Conservation (phyloP, 2,329 filamentous ascomycete species). For the Monosporascus sp. region DNA sequence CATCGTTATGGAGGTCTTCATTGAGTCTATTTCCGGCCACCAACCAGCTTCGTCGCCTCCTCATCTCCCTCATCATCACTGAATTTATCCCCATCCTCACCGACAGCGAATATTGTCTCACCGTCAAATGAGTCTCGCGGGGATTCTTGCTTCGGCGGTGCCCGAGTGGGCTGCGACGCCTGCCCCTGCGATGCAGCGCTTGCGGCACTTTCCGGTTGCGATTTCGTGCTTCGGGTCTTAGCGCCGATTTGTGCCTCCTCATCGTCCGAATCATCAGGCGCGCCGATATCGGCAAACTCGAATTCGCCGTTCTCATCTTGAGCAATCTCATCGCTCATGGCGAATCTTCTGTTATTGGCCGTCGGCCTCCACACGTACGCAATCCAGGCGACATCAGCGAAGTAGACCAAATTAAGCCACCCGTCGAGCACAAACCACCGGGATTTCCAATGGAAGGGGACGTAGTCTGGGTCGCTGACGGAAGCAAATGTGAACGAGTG, state of each 20-base stretch:
- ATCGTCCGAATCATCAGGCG: slow-evolving; percentile 59
- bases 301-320: slow-evolving; percentile 96
- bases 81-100: slow-evolving; percentile 78
- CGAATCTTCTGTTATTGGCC: slow-evolving; percentile 92
- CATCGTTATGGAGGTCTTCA: too few relatives aligned
- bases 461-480: slow-evolving; percentile 77
- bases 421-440: slow-evolving; percentile 97
- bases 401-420: slow-evolving; percentile 94
- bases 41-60: slow-evolving; percentile 56
- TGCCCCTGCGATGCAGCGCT: slow-evolving; percentile 12
- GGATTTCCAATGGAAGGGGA: slow-evolving; percentile 95
- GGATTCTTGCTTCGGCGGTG: slow-evolving; percentile 42
- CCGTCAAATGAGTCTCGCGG: slow-evolving; percentile 60
- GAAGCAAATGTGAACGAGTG: slow-evolving; percentile 95
- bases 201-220: slow-evolving; percentile 12
- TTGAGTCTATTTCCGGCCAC: slow-evolving; percentile 35
- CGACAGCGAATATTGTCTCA: slow-evolving; percentile 94
- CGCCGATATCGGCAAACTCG: slow-evolving; percentile 88
- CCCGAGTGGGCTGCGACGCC: slow-evolving; percentile 14
- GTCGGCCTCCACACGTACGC: slow-evolving; percentile 96
- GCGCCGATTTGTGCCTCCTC: slow-evolving; percentile 51
- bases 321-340: slow-evolving; percentile 98
- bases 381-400: slow-evolving; percentile 87
- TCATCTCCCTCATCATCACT: slow-evolving; percentile 62
- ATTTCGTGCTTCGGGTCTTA: slow-evolving; percentile 23